phyloP scores from a whole-genome alignment of 2,329 filamentous ascomycete genomes.

The Fusarium zealandicum region DNA sequence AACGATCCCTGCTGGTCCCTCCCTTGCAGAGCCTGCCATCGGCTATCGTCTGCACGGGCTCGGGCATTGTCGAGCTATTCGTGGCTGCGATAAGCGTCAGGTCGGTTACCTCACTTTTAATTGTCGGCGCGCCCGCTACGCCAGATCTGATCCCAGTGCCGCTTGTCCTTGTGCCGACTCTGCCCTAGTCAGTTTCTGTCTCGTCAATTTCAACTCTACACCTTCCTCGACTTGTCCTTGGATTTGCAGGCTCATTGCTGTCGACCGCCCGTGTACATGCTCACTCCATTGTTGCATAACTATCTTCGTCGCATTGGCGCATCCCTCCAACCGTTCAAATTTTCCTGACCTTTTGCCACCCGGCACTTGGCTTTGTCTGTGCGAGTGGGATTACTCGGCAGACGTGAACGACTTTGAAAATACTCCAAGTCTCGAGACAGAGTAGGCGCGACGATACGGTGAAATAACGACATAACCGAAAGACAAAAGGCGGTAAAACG shows the following conservation, averaged over 20 bases:
- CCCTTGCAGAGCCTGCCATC: constrained; percentile 18
- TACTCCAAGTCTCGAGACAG: background rate
- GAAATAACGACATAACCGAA: background rate
- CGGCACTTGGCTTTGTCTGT: constrained; percentile 4
- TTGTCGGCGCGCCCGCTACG: constrained; percentile 27
- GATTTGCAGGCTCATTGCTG: background rate
- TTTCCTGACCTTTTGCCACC: constrained; percentile 30
- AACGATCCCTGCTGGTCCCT: constrained; percentile 21
- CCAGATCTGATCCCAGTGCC: constrained; percentile 28
- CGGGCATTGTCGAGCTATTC: constrained; percentile 20
- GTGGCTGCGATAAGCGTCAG: constrained; percentile 40
- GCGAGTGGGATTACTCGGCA: constrained; percentile 10
- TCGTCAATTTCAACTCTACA: constrained; percentile 2
- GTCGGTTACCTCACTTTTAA: constrained; percentile 13
- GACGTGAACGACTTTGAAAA: constrained; percentile 6
- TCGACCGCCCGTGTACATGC: constrained; percentile 14
- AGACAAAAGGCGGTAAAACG: constrained; percentile 16
- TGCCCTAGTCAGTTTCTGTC: constrained; percentile 12
- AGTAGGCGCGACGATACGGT: background rate
- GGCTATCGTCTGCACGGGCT: constrained; percentile 32
- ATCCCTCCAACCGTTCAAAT: constrained; percentile 22
- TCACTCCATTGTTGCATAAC: constrained; percentile 17
- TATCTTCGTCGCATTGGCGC: constrained; percentile 13
- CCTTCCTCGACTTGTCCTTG: background rate
- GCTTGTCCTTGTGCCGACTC: constrained; percentile 27